Evolutionary conservation across 805 yeast genomes (phyloP).

Genomic region (Ogataea pilisensis): DNA sequence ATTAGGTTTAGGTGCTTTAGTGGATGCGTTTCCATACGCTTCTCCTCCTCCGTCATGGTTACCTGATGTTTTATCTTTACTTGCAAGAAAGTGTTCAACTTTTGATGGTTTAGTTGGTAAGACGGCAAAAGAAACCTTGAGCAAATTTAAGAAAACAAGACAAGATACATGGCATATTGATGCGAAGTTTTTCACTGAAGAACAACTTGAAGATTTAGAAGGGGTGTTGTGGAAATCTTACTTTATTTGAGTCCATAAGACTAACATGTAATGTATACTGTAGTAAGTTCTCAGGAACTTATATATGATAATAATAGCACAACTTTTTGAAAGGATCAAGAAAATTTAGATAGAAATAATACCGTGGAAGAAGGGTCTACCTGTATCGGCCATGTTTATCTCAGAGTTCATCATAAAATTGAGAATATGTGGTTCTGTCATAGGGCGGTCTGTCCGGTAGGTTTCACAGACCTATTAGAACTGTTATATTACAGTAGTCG

Average conservation of each 20-base stretch:
- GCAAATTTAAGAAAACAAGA: constrained; percentile 84
- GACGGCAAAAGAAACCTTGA: constrained; percentile 74
- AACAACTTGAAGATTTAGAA: constrained; percentile 84
- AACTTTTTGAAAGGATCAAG: too few species aligned
- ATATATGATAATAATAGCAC: too few species aligned
- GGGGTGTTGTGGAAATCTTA: constrained; percentile 94
- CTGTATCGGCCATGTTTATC: too few species aligned
- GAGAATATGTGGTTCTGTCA: too few species aligned
- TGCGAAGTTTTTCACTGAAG: constrained; percentile 63
- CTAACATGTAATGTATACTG: too few species aligned
- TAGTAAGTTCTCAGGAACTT: too few species aligned
- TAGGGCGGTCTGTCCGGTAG: too few species aligned
- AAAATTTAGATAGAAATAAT: too few species aligned
- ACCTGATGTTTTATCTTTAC: constrained; percentile 61
- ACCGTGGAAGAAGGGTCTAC: too few species aligned
- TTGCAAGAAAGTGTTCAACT: constrained; percentile 69
- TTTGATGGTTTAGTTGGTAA: constrained; percentile 77
- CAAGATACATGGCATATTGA: constrained; percentile 97
- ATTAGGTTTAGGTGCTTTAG: constrained; percentile 81
- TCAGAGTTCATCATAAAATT: too few species aligned
- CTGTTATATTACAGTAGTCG: too few species aligned
- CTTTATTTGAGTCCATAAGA: constrained; percentile 67
- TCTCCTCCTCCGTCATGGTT: constrained; percentile 94
- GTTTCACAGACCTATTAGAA: too few species aligned
- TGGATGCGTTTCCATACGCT: constrained; percentile 83